Evolutionary conservation across 768 basidiomycete species (phyloP).

Genomic region (Gloeopeniophorella convolvens): DNA sequence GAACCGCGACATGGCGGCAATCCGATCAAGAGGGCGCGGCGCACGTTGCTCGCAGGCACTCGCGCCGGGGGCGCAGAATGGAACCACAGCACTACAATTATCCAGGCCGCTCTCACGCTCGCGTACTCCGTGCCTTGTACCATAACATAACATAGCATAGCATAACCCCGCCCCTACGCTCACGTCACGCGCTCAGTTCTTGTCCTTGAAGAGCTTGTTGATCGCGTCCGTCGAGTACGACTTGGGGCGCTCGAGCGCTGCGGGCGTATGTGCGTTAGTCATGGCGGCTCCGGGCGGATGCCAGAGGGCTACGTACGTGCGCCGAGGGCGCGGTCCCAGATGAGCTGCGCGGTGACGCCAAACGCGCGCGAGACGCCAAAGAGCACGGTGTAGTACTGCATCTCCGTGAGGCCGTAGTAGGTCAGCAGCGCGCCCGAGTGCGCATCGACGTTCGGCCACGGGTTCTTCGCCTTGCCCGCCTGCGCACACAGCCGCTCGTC

Average conservation of each 20-base stretch:
- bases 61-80: not conserved
- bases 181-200: constrained; percentile 26
- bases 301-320: constrained; percentile 53
- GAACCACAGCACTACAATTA: constrained; percentile 3
- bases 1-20: no score
- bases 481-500: constrained; percentile 21
- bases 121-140: not conserved
- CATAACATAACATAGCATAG: not conserved
- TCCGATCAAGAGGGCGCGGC: no score
- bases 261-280: not conserved
- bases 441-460: constrained; percentile 96
- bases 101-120: constrained; percentile 11
- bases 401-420: constrained; percentile 80
- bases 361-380: constrained; percentile 96
- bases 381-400: constrained; percentile 96
- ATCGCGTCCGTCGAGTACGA: constrained; percentile 81
- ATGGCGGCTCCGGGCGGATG: not conserved
- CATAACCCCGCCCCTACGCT: constrained; percentile 1
- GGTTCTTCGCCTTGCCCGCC: constrained; percentile 92
- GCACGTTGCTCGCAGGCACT: no score
- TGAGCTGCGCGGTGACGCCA: constrained; percentile 82
- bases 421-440: constrained; percentile 89
- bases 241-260: constrained; percentile 86
- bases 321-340: constrained; percentile 91
- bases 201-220: constrained; percentile 68